phyloP scores from a whole-genome alignment of 2,329 filamentous ascomycete genomes.

The Neurospora crassa region DNA sequence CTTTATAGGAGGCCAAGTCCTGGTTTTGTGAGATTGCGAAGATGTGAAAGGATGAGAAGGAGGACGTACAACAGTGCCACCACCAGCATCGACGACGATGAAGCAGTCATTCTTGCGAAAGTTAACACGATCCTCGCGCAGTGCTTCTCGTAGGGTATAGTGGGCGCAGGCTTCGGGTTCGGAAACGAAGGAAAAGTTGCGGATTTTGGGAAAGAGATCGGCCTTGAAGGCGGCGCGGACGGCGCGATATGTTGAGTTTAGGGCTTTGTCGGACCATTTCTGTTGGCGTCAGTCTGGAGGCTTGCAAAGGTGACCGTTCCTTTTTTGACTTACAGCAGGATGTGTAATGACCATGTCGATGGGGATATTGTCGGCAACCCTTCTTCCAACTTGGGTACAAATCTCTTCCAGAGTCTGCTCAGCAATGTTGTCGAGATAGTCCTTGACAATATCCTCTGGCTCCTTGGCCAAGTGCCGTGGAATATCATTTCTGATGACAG shows the following conservation, averaged over 20 bases:
- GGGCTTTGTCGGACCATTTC: conserved; percentile 13
- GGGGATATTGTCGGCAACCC: conserved; percentile 8
- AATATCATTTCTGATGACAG: conserved; percentile 12
- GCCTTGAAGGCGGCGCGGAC: conserved; percentile 11
- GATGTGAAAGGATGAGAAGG: not conserved
- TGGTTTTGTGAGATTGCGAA: not conserved
- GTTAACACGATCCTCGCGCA: conserved; percentile 11
- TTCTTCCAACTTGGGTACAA: conserved; percentile 6
- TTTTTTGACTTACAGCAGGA: conserved; percentile 5
- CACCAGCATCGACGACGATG: conserved; percentile 20
- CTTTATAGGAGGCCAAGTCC: conserved; percentile 18
- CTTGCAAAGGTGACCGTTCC: not conserved
- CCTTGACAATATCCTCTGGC: conserved; percentile 13
- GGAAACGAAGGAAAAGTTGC: conserved; percentile 10
- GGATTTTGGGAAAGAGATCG: conserved; percentile 11
- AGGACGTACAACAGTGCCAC: conserved; percentile 17
- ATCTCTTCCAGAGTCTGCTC: conserved; percentile 12
- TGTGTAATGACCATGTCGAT: conserved; percentile 14
- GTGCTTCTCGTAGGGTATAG: conserved; percentile 16
- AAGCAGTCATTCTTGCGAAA: conserved; percentile 19
- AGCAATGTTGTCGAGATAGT: conserved; percentile 12
- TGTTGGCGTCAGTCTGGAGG: not conserved
- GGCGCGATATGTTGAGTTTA: conserved; percentile 14
- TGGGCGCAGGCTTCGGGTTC: conserved; percentile 15
- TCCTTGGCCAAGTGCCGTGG: conserved; percentile 12